These are phyloP conservation scores for Calonectria crousiana DNA, from an alignment of 2,329 filamentous ascomycete species.

Conservation along the genomic window DNA sequence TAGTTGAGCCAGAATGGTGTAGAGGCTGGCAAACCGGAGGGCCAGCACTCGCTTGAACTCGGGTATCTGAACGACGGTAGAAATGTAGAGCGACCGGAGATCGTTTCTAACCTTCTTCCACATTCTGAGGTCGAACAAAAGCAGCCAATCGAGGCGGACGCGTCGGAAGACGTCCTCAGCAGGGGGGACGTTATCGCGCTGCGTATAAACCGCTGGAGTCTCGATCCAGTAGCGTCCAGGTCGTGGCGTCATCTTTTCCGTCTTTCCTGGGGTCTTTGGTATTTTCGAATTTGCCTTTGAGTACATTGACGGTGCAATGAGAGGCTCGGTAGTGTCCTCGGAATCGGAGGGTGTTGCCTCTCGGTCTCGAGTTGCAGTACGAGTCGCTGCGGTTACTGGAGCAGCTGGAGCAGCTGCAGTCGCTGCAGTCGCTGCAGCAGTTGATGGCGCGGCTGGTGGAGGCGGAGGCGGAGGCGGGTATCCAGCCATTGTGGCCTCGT, in stretches of 20 bases:
- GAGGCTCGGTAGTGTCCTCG: conserved; percentile 71
- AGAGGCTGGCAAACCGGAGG: conserved; percentile 92
- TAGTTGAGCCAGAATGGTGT: conserved; percentile 91
- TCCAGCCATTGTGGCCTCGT: conserved; percentile 82
- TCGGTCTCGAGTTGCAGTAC: conserved; percentile 61
- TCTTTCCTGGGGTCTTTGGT: conserved; percentile 81
- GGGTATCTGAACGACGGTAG: conserved; percentile 93
- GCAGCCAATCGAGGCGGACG: conserved; percentile 92
- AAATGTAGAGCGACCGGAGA: conserved; percentile 93
- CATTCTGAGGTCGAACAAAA: conserved; percentile 92
- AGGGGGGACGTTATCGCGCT: conserved; percentile 71
- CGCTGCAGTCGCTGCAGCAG: conserved; percentile 28
- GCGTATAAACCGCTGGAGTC: conserved; percentile 77
- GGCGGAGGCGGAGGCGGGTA: conserved; percentile 76
- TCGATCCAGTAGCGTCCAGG: conserved; percentile 89
- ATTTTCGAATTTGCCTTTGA: conserved; percentile 77
- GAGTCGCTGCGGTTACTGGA: conserved; percentile 55
- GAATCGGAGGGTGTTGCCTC: conserved; percentile 79
- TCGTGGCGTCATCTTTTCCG: conserved; percentile 62
- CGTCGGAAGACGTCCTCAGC: conserved; percentile 92
- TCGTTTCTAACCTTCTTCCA: conserved; percentile 97
- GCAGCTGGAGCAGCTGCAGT: conserved; percentile 35
- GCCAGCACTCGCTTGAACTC: conserved; percentile 96
- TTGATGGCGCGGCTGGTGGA: conserved; percentile 64
- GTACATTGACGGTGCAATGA: conserved; percentile 72